A percentile compares a stretch with the other conserved stretches of the same genome.
Evolutionary conservation across 2,329 filamentous ascomycete genomes (phyloP).

Genomic region (Penicillium occitanis): DNA sequence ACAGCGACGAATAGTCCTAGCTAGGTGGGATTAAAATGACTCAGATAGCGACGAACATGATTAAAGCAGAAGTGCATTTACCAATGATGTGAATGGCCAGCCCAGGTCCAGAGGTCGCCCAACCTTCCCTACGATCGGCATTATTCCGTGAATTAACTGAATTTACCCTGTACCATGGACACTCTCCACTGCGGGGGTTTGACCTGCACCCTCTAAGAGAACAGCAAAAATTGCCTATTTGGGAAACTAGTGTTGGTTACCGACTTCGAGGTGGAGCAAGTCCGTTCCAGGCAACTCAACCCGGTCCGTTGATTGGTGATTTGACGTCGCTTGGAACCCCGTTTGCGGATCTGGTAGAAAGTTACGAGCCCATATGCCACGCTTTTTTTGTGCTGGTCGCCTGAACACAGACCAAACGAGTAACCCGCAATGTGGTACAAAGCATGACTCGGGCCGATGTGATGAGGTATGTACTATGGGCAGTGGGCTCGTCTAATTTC

Average conservation of each 20-base stretch:
- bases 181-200: conserved; percentile 5
- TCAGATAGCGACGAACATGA: background rate
- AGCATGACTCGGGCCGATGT: background rate
- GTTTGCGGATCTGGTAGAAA: conserved; percentile 1
- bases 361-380: background rate
- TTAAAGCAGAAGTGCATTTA: background rate
- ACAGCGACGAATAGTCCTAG: background rate
- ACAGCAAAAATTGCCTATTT: background rate
- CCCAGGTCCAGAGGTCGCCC: background rate
- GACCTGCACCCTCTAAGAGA: background rate
- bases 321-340: background rate
- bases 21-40: background rate
- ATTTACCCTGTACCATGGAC: background rate
- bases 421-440: background rate
- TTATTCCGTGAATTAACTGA: conserved; percentile 5
- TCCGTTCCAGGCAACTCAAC: background rate
- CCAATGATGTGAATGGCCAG: background rate
- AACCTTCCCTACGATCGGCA: conserved; percentile 16
- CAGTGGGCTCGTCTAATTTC: conserved; percentile 6
- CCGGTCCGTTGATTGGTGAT: conserved; percentile 2
- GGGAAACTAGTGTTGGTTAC: background rate
- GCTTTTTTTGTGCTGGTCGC: background rate
- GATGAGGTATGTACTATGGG: background rate
- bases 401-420: background rate
- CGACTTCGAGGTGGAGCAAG: background rate